Base-by-base conservation (phyloP, 495 filamentous ascomycete species). In the Neurospora sp. region DNA sequence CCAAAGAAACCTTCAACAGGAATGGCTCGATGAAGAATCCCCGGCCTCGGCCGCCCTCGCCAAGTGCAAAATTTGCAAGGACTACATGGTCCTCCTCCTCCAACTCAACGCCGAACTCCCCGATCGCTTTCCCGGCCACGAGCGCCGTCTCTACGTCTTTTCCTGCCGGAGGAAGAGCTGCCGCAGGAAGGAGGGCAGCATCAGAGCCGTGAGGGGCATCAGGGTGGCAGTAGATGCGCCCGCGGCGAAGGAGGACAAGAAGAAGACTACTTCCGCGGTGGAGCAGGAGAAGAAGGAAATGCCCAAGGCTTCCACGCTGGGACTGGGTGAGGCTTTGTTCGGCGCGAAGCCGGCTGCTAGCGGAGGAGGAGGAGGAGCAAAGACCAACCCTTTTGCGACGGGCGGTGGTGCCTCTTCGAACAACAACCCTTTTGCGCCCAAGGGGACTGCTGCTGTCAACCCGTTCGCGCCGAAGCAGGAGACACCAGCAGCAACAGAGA, bases 51-150 rank as follows among this genome's bases (percentile, higher is more conserved):
- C 92, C 23, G 86, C 90, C 0, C 87, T 97, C 6, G 93, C 92
- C 40, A 91, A 90, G 83, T 99, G 96, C 85, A 95, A 92, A 82
- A 87, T 92, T 76, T 99, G 96, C 87, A 94, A 94, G 73, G 87
- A 88, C 39, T 81, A 93, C 49, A 94, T 98, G 91, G 86, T 90
- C 0, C 86, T 98, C 5, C 88, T 98, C 14, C 88, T 99, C 54
- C 93, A 98, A 81, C 86, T 99, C 60, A 93, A 99, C 82, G 95
- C 90, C 77, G 94, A 97, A 74, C 85, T 99, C 44, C 94, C 93
- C 23, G 91, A 96, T 44, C 86, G 88, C 42, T 97, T 96, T 79
- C 92, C 93, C 23, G 89, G 89, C 35, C 91, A 98, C 79, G 94
- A 98, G 79, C 85, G 96, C 71, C 88, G 95, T 62, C 79, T 98